phyloP scores from a whole-genome alignment of 177 flowering plant genomes.

The Vitis hybrid region DNA sequence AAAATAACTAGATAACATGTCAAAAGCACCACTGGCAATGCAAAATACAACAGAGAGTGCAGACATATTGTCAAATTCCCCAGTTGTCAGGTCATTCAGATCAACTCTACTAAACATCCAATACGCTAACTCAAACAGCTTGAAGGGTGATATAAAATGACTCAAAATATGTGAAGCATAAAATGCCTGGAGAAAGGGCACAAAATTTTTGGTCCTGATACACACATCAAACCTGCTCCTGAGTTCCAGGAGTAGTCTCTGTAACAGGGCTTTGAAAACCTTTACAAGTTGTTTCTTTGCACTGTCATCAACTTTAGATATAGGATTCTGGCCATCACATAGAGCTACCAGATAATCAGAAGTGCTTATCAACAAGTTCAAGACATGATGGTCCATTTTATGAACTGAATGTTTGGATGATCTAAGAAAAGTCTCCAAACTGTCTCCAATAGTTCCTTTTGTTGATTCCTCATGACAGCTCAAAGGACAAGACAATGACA shows the following conservation, averaged over 20 bases:
- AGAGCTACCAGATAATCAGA: slow-evolving; percentile 36
- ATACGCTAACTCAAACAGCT: slow-evolving; percentile 62
- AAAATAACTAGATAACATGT: slow-evolving; percentile 40
- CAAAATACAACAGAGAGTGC: slow-evolving; percentile 49
- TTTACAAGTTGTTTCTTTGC: slow-evolving; percentile 26
- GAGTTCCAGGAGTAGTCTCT: slow-evolving; percentile 35
- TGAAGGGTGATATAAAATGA: slow-evolving; percentile 62
- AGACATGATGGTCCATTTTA: slow-evolving; percentile 38
- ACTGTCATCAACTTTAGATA: slow-evolving; percentile 17
- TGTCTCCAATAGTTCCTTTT: slow-evolving; percentile 15
- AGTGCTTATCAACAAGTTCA: slow-evolving; percentile 43
- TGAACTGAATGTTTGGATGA: slow-evolving; percentile 36
- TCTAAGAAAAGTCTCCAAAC: slow-evolving; percentile 30
- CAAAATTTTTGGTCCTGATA: slow-evolving; percentile 27
- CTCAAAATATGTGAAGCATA: slow-evolving; percentile 40
- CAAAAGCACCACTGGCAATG: slow-evolving; percentile 58
- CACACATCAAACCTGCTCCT: slow-evolving; percentile 47
- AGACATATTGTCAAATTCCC: slow-evolving; percentile 22
- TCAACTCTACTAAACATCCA: slow-evolving; percentile 55
- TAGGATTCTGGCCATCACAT: slow-evolving; percentile 16
- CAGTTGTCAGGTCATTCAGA: slow-evolving; percentile 12
- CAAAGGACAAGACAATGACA: slow-evolving; percentile 40
- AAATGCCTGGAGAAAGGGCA: slow-evolving; percentile 43
- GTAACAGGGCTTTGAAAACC: slow-evolving; percentile 35
- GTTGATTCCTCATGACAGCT: slow-evolving; percentile 17